Evolutionary conservation across 495 filamentous ascomycete species (phyloP), one percentile per base, ranked within the genome.

Genomic region (Jackrogersella minutella): DNA sequence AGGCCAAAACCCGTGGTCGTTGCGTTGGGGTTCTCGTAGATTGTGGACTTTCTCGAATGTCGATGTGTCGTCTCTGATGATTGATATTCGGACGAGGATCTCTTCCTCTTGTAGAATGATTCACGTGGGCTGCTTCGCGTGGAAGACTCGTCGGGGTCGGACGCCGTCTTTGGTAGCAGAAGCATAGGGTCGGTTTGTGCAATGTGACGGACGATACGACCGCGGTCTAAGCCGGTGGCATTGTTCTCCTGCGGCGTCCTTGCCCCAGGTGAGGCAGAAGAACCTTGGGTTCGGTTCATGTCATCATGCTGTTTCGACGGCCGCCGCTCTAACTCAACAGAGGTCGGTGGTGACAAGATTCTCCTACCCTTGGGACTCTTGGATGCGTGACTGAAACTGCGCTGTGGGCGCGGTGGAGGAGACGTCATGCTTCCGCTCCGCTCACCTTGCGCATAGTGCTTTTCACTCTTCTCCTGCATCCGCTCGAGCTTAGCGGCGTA

Each of bases 371-470:
- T 58, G 30, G 56, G 51, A 24, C 56, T 64, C 34, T 22, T 37
- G 5, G 61, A 43, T 5, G 66, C 64, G 21, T 60, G 39, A 24
- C 51, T 60, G 31, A 56, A 55, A 22, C 58, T 64, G n/a, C 43
- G 60, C 13, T 41, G 14, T 21, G 19, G 31, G 16, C 5, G 26
- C 8, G 22, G 13, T 5, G 8, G 28, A 2, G 49, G 33, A 34
- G 49, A 24, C 13, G 57, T 34, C 13, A 5, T 21, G 16, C 52
- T 40, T 14, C 16, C 16, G n/a, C 33, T 24, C 9, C 5, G 41
- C 47, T 59, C 30, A 49, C 28, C 44, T 19, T 21, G 5, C 4
- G 2, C 50, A n/a, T 69, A 37, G 10, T 51, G 19, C 8, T 7
- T 36, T 11, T 39, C 39, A n/a, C 33, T 69, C 40, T 31, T 41